phyloP scores from a whole-genome alignment of 495 filamentous ascomycete species.

The Daldinia loculata region DNA sequence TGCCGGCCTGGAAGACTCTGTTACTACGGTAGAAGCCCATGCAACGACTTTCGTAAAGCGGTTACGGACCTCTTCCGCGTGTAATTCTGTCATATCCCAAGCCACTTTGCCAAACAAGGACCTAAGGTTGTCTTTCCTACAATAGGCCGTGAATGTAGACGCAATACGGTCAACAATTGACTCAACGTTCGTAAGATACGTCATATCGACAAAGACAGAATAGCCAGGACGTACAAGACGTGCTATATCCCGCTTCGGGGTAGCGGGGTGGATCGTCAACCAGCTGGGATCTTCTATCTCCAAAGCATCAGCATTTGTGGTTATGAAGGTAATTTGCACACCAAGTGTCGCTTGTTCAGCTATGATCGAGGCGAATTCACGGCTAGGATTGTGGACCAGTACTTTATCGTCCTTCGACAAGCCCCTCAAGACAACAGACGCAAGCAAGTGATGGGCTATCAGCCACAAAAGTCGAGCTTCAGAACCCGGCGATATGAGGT shows the following conservation, averaged over 20 bases:
- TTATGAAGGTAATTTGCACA: not conserved
- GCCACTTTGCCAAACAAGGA: too few relatives aligned
- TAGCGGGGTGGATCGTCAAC: too few relatives aligned
- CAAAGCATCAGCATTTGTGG: not conserved
- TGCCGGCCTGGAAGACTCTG: not conserved
- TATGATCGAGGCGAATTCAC: not conserved
- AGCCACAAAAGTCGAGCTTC: not conserved
- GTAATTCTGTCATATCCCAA: too few relatives aligned
- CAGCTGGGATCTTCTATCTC: not conserved
- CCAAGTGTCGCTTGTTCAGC: not conserved
- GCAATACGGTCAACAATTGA: too few relatives aligned
- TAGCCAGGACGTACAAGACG: too few relatives aligned
- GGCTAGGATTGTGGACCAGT: not conserved
- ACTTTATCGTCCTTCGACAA: not conserved
- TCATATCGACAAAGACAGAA: too few relatives aligned
- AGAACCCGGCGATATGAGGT: slow-evolving; percentile 23
- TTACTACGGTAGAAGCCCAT: not conserved
- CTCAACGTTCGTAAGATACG: too few relatives aligned
- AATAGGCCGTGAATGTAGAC: too few relatives aligned
- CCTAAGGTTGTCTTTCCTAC: too few relatives aligned
- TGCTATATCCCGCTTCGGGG: too few relatives aligned
- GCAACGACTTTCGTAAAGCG: not conserved
- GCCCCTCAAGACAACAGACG: not conserved
- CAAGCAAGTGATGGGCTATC: not conserved
- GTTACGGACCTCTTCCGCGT: too few relatives aligned